These are phyloP conservation scores for Penicillium sp. DNA, from an alignment of 2,329 filamentous ascomycete genomes.

Conservation along the genomic window DNA sequence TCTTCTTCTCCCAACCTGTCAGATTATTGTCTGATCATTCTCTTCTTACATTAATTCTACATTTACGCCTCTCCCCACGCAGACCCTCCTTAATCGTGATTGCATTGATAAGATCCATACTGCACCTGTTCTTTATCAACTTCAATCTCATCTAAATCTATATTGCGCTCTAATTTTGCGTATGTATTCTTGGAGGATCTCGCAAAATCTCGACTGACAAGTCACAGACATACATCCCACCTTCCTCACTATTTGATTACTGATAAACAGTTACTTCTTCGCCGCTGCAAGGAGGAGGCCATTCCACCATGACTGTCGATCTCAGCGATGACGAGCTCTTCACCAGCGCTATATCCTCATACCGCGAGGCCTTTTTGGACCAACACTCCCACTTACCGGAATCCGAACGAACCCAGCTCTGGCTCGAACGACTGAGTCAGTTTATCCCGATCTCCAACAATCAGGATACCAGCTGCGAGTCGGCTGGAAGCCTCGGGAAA, in stretches of 20 bases:
- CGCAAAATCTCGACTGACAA: neutral
- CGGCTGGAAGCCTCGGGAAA: slow-evolving; percentile 39
- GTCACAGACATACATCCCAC: slow-evolving; percentile 2
- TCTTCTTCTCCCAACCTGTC: slow-evolving; percentile 11
- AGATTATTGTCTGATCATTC: slow-evolving; percentile 3
- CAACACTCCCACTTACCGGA: slow-evolving; percentile 42
- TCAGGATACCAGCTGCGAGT: slow-evolving; percentile 18
- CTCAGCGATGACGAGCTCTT: slow-evolving; percentile 41
- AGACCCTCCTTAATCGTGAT: neutral
- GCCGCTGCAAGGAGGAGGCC: slow-evolving; percentile 17
- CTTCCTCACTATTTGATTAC: slow-evolving; percentile 23
- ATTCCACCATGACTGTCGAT: slow-evolving; percentile 34
- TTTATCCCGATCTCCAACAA: slow-evolving; percentile 34
- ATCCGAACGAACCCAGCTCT: slow-evolving; percentile 41
- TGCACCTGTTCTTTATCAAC: neutral
- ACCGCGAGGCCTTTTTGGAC: slow-evolving; percentile 43
- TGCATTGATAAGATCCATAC: slow-evolving; percentile 1
- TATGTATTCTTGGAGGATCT: neutral
- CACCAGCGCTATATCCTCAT: slow-evolving; percentile 41
- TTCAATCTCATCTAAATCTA: neutral
- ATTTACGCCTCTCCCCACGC: neutral
- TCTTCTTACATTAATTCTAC: neutral
- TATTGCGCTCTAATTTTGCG: neutral
- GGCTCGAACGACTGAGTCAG: slow-evolving; percentile 38
- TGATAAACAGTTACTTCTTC: slow-evolving; percentile 31